phyloP scores from a whole-genome alignment of 192 early-diverging fungal species.

The Jimgerdemannia lactiflua region DNA sequence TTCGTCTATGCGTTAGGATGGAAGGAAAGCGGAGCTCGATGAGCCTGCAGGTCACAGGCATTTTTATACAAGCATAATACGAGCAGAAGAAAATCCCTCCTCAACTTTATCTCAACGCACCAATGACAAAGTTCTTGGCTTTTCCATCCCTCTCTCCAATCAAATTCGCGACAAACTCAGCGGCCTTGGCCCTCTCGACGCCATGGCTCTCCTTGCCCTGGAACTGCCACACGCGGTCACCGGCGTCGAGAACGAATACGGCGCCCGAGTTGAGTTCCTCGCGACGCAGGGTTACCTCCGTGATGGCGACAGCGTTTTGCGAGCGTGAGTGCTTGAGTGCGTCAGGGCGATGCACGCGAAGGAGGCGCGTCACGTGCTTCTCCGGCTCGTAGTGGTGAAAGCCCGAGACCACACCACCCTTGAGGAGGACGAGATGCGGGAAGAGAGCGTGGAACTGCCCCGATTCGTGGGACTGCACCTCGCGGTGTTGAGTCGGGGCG shows the following conservation, averaged over 20 bases:
- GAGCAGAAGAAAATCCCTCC: too few relatives aligned
- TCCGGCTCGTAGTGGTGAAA: slow-evolving; percentile 65
- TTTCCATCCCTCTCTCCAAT: slow-evolving; percentile 58
- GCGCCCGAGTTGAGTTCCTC: slow-evolving; percentile 64
- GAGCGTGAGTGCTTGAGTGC: slow-evolving; percentile 27
- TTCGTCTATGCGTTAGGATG: slow-evolving; percentile 42
- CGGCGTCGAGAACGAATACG: slow-evolving; percentile 74
- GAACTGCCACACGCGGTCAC: slow-evolving; percentile 66
- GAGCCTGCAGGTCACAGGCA: not conserved
- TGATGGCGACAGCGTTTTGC: slow-evolving; percentile 50
- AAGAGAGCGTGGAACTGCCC: slow-evolving; percentile 69
- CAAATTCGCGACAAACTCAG: slow-evolving; percentile 58
- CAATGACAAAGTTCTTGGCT: slow-evolving; percentile 58
- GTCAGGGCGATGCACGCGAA: slow-evolving; percentile 49
- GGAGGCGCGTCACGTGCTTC: slow-evolving; percentile 41
- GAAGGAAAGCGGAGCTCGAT: not conserved
- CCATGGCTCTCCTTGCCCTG: slow-evolving; percentile 61
- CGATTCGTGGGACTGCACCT: slow-evolving; percentile 71
- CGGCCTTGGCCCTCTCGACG: slow-evolving; percentile 67
- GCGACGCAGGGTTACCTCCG: slow-evolving; percentile 52
- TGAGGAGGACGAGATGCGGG: slow-evolving; percentile 43
- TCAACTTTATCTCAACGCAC: slow-evolving; percentile 30
- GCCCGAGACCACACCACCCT: slow-evolving; percentile 70
- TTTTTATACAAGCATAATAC: not conserved
- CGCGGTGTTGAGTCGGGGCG: slow-evolving; percentile 71